Conservation (phyloP, 148 eudicot genomes). For the Chenopodium formosanum region DNA sequence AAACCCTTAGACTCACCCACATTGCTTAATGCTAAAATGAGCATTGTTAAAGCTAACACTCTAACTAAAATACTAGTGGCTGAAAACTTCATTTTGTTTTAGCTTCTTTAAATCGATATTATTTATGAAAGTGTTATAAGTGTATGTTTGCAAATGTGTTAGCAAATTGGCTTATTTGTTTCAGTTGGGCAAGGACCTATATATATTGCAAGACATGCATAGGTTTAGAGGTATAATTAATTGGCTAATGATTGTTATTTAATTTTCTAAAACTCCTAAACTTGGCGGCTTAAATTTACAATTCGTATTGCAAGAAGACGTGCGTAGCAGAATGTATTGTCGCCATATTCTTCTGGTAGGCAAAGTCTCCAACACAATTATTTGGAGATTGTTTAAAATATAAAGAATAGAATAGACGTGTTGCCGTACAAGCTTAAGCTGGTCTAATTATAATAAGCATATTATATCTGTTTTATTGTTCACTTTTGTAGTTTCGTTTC, state of each 20-base stretch:
- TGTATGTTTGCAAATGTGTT: background rate
- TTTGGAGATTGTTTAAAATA: too few relatives aligned
- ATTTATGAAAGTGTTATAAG: too few relatives aligned
- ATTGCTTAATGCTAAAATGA: slow-evolving; percentile 11
- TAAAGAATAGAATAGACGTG: too few relatives aligned
- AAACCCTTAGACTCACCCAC: background rate
- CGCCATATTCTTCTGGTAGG: too few relatives aligned
- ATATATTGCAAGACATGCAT: background rate
- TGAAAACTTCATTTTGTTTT: background rate
- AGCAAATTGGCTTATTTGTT: background rate
- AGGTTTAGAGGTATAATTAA: too few relatives aligned
- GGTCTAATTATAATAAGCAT: too few relatives aligned
- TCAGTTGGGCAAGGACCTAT: background rate
- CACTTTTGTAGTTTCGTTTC: too few relatives aligned
- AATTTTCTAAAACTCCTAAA: too few relatives aligned
- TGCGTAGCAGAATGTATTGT: background rate
- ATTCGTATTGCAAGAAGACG: background rate
- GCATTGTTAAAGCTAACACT: slow-evolving; percentile 1
- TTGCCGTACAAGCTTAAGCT: too few relatives aligned
- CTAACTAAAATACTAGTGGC: background rate
- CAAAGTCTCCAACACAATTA: too few relatives aligned
- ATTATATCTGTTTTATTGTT: too few relatives aligned
- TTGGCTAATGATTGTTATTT: too few relatives aligned
- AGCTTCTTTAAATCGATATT: background rate
- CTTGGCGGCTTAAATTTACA: background rate